phyloP scores from a whole-genome alignment of 257 asterid species.

The Buddleja alternifolia region DNA sequence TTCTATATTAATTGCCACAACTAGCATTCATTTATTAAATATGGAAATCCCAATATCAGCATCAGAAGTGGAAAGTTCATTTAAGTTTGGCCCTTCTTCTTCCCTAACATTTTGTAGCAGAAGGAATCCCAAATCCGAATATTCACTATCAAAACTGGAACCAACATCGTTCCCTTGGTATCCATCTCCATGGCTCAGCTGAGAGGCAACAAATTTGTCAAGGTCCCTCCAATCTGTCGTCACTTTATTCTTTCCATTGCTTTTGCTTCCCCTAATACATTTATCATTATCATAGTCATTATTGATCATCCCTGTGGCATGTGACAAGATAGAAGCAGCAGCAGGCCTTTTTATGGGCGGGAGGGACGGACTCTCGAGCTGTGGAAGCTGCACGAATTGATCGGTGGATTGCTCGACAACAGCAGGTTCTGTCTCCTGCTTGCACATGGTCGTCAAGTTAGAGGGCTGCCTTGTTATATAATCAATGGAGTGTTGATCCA shows the following conservation, averaged over 20 bases:
- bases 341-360: conserved; percentile 39
- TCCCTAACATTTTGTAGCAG: conserved; percentile 47
- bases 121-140: conserved; percentile 51
- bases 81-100: conserved; percentile 43
- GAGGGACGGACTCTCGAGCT: conserved; percentile 50
- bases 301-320: no score
- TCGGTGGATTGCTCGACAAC: conserved; percentile 32
- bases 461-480: conserved; percentile 35
- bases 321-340: no score
- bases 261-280: background rate
- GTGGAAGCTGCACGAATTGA: conserved; percentile 57
- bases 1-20: background rate
- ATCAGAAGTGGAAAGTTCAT: conserved; percentile 45
- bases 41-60: conserved; percentile 64
- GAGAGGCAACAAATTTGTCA: conserved; percentile 78
- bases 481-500: conserved; percentile 32
- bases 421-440: conserved; percentile 47
- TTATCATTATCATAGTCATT: conserved; percentile 26
- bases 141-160: conserved; percentile 34
- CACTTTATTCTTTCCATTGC: no score
- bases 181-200: conserved; percentile 58
- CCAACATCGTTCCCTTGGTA: conserved; percentile 16
- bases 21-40: conserved; percentile 46
- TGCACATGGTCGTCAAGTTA: conserved; percentile 49
- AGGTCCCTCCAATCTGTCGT: conserved; percentile 74